These are phyloP conservation scores for Sporisorium graminicola DNA, from an alignment of 1,284 basidiomycete species.

Conservation along the genomic window DNA sequence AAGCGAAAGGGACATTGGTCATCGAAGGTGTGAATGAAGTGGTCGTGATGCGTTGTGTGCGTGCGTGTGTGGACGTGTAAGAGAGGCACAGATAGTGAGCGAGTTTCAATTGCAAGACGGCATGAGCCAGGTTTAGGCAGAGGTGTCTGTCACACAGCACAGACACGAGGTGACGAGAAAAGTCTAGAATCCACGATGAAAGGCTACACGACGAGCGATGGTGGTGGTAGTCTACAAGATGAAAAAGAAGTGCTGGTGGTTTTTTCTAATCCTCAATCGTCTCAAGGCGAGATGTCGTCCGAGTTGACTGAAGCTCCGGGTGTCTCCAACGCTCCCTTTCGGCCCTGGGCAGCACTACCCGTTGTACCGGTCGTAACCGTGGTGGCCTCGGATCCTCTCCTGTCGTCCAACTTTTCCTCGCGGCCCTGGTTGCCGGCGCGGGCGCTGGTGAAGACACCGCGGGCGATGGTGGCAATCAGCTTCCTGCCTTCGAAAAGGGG, in stretches of 20 bases:
- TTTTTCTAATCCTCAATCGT: too few relatives aligned
- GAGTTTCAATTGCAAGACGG: too few relatives aligned
- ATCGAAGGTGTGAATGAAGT: background rate
- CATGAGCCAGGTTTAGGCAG: too few relatives aligned
- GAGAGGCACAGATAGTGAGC: too few relatives aligned
- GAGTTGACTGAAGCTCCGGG: background rate
- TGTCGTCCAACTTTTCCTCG: background rate
- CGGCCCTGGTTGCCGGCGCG: background rate
- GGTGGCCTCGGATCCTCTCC: constrained; percentile 1
- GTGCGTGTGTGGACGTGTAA: too few relatives aligned
- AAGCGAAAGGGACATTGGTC: too few relatives aligned
- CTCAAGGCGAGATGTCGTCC: background rate
- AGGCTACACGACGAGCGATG: too few relatives aligned
- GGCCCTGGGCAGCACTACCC: background rate
- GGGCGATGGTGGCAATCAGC: constrained; percentile 17
- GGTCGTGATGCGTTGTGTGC: too few relatives aligned
- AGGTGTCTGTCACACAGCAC: too few relatives aligned
- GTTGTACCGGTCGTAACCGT: background rate
- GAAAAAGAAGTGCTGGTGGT: background rate
- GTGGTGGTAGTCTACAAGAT: background rate
- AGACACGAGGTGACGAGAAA: too few relatives aligned
- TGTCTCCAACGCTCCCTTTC: background rate
- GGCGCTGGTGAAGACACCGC: constrained; percentile 2
- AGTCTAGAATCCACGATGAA: too few relatives aligned
- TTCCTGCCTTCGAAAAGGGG: constrained; percentile 37